Conservation (phyloP, 2,329 filamentous ascomycete genomes). For the Diaporthe citri region DNA sequence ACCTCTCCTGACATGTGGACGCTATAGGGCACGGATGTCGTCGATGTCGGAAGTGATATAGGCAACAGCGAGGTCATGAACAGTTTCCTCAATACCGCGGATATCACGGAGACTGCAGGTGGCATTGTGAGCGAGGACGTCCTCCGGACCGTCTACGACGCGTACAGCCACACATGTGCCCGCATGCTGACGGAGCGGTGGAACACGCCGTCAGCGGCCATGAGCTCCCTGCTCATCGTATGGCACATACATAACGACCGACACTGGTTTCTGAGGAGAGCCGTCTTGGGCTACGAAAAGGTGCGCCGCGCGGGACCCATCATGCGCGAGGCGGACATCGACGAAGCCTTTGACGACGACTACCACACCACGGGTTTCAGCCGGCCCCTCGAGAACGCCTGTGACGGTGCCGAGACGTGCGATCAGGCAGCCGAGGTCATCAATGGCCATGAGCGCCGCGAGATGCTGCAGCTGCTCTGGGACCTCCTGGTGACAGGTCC, state of each 20-base stretch:
- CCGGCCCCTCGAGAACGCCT: constrained; percentile 12
- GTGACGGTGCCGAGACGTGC: constrained; percentile 1
- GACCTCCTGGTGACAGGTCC: background rate
- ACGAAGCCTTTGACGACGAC: constrained; percentile 15
- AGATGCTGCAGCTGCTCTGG: constrained; percentile 9
- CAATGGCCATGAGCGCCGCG: constrained; percentile 5
- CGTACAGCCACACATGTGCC: constrained; percentile 15
- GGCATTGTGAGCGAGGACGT: constrained; percentile 13
- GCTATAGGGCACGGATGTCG: constrained; percentile 20
- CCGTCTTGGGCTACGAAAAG: constrained; percentile 7
- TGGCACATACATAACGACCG: constrained; percentile 16
- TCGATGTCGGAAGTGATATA: constrained; percentile 24
- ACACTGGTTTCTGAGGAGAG: constrained; percentile 15
- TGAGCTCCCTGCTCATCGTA: background rate
- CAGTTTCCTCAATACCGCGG: constrained; percentile 20
- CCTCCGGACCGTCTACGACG: background rate
- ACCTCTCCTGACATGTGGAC: background rate
- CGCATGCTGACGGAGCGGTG: constrained; percentile 19
- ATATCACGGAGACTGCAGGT: constrained; percentile 2
- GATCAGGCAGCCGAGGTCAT: constrained; percentile 14
- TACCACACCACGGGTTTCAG: constrained; percentile 22
- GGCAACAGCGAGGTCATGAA: constrained; percentile 22
- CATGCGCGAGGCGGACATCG: constrained; percentile 12
- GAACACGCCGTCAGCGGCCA: background rate
- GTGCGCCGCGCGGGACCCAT: background rate